Evolutionary conservation across 148 eudicot species (phyloP), one percentile per base, ranked within the genome.

Genomic region (Silene uniflora): DNA sequence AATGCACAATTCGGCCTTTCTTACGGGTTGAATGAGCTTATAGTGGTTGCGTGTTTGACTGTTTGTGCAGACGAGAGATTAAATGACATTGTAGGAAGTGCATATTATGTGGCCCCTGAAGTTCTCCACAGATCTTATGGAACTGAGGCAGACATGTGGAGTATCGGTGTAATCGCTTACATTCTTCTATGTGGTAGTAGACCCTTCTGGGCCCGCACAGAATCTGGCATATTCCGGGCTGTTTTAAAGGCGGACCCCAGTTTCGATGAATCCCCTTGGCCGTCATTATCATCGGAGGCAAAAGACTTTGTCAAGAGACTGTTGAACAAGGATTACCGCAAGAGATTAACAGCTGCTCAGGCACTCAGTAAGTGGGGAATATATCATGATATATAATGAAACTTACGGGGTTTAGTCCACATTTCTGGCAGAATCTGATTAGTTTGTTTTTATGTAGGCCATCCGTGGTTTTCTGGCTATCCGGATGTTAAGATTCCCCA

Each of bases 81-180:
- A 82, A 93, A 91, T 73, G 98, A 93, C 79, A 93, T 93, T 63
- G 98, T 93, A 4, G 98, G 98, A 80, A 93, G 98, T 85, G 98
- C 98, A 74, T 93, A 91, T 74, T 93, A 93, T 71, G 98, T 93
- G 71, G 98, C 98, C 68, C 98, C 98, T 65, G 98, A 93, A 79
- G 98, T 93, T 80, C 86, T 93, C 79, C 98, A 93, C 63, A 85
- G 98, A 83, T 90, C 97, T 21, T 93, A 93, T 73, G 98, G 98
- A 71, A 91, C 98, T 17, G 98, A 93, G 79, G 98, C 97, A 32
- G 98, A 93, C 76, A 93, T 93, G 98, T 91, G 98, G 98, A 93
- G 98, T 81, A 89, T 93, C 35, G 98, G 98, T 47, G 98, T 93
- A n/a, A 93, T 93, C 85, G 98, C 95, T 60, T 93, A 91, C 79